These are phyloP conservation scores for Sugiyamaella grinbergsii DNA, from an alignment of 1,139 yeast genomes.

Conservation along the genomic window DNA sequence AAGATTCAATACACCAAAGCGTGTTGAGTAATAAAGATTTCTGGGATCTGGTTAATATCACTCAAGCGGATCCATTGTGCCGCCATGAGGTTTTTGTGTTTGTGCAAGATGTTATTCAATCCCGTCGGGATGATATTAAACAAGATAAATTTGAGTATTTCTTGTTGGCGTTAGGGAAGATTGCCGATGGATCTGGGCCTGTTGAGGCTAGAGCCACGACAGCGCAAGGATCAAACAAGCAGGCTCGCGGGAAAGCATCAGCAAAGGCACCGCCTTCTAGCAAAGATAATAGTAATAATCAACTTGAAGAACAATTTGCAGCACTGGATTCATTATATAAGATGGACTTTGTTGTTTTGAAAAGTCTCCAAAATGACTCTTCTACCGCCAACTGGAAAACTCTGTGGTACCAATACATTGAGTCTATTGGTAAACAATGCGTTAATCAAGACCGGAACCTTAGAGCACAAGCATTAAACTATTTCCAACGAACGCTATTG, in stretches of 20 bases:
- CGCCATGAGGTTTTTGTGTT: constrained; percentile 55
- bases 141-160: constrained; percentile 57
- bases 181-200: constrained; percentile 77
- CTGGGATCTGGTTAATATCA: constrained; percentile 63
- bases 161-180: constrained; percentile 73
- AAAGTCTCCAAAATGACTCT: constrained; percentile 18
- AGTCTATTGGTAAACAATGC: constrained; percentile 86
- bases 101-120: constrained; percentile 49
- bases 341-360: constrained; percentile 13
- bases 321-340: constrained; percentile 16
- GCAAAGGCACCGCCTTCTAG: no score
- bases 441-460: constrained; percentile 83
- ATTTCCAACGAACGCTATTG: constrained; percentile 52
- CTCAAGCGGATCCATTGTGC: constrained; percentile 57
- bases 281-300: no score
- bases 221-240: background rate
- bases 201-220: constrained; percentile 4
- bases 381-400: constrained; percentile 22
- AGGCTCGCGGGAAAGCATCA: background rate
- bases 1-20: constrained; percentile 49
- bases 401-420: constrained; percentile 33
- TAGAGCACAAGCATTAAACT: constrained; percentile 58
- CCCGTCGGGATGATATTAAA: constrained; percentile 47
- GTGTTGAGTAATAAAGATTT: constrained; percentile 48
- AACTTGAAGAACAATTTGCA: constrained; percentile 10